A percentile compares a stretch with the other conserved stretches of the same genome.
Evolutionary conservation across 2,329 filamentous ascomycete species (phyloP).

Genomic region (Aspergillus jensenii): DNA sequence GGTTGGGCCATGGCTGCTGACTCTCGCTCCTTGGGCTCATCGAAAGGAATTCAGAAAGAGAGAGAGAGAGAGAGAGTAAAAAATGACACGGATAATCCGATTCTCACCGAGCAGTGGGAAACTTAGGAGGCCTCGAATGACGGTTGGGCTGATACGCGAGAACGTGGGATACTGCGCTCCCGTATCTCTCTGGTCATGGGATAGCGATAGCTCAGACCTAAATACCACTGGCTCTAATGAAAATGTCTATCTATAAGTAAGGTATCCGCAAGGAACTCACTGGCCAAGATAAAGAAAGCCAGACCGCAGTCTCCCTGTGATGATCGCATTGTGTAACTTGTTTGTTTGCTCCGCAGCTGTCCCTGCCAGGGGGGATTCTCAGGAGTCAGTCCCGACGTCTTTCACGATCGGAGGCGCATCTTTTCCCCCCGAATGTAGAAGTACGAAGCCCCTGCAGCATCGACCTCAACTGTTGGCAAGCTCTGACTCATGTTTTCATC

Average conservation of each 20-base stretch:
- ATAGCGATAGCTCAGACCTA: background rate
- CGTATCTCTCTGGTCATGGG: conserved; percentile 1
- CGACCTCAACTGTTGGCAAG: background rate
- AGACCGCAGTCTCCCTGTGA: background rate
- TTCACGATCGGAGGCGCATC: background rate
- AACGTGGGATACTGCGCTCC: conserved; percentile 15
- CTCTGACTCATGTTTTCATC: background rate
- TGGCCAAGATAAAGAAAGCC: background rate
- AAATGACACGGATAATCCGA: background rate
- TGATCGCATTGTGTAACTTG: conserved; percentile 9
- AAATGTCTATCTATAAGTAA: background rate
- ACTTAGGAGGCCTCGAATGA: background rate
- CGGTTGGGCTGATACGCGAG: background rate
- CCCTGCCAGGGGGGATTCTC: background rate
- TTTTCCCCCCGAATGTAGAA: background rate
- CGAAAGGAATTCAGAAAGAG: background rate
- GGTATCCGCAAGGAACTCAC: background rate
- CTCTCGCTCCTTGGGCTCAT: background rate
- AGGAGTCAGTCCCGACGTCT: background rate
- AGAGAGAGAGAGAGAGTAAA: background rate
- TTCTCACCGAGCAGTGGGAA: background rate
- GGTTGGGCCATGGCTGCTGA: conserved; percentile 17
- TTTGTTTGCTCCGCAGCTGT: conserved; percentile 10
- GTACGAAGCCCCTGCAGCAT: background rate
- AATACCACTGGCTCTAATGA: background rate